Evolutionary conservation across 495 filamentous ascomycete species (phyloP), one percentile per base, ranked within the genome.

Genomic region (Peziza echinospora): DNA sequence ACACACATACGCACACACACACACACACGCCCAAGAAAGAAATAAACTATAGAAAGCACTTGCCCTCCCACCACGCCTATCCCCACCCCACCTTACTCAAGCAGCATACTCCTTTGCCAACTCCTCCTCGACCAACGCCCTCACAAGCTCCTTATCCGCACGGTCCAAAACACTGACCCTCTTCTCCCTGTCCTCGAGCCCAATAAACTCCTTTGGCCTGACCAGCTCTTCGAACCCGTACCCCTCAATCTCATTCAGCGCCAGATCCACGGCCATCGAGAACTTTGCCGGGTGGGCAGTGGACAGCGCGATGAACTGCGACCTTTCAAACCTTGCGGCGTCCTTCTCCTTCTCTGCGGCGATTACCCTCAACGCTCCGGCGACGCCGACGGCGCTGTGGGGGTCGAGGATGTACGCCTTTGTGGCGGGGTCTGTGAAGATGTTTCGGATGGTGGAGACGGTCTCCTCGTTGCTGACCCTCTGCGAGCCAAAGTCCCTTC

Each of bases 251-350:
- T 67, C 71, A 21, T 71, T 69, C 62, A 94, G 63, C 1, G 85
- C 84, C 26, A 75, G 53, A 47, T 79, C 71, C 4, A 96, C 85
- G 0, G 81, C 84, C 41, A 71, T 69, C 8, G 75, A 73, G 58
- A 94, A 94, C 62, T 96, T 96, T 34, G 86, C 87, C 3, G 87
- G 87, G 64, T 94, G 87, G 7, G 86, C 86, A 2, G 87, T 96
- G 5, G 82, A 80, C 5, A 94, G 72, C 2, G 83, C 75, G 59
- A 97, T 81, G 56, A 82, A 78, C 45, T 69, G 66, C 17, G 63
- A 65, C 16, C 60, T 55, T n/a, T n/a, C n/a, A n/a, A n/a, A n/a
- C n/a, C n/a, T n/a, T 7, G 66, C 60, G 21, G 62, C 52, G 7
- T 40, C 22, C 3, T 43, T 51, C 4, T 24, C 22, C 45, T 48